phyloP scores from a whole-genome alignment of 768 basidiomycete genomes.

The Pseudohyphozyma bogoriensis region DNA sequence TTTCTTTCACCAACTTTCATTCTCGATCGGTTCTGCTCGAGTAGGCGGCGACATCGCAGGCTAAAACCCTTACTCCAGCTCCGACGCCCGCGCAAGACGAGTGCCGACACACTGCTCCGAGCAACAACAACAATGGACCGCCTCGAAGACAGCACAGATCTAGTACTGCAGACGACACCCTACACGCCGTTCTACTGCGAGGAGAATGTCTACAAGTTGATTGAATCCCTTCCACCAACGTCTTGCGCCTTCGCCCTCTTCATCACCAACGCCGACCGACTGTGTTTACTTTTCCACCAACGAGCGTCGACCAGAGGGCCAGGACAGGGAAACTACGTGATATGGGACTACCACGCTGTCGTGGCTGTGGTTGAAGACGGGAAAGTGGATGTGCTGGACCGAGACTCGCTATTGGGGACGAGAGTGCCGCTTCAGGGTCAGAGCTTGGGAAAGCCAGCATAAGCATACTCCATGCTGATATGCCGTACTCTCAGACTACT shows the following conservation, averaged over 20 bases:
- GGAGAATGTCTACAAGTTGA: slow-evolving; percentile 25
- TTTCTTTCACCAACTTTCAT: too few relatives aligned
- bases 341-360: slow-evolving; percentile 30
- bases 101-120: too few relatives aligned
- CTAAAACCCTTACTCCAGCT: too few relatives aligned
- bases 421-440: background rate
- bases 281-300: slow-evolving; percentile 20
- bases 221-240: background rate
- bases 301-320: background rate
- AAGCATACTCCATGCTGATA: too few relatives aligned
- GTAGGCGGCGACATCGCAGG: too few relatives aligned
- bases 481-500: background rate
- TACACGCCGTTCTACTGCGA: slow-evolving; percentile 28
- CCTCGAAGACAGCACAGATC: too few relatives aligned
- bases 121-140: too few relatives aligned
- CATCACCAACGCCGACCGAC: slow-evolving; percentile 11
- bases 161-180: too few relatives aligned
- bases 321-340: slow-evolving; percentile 11
- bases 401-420: slow-evolving; percentile 11
- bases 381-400: slow-evolving; percentile 4
- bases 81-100: too few relatives aligned
- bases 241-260: slow-evolving; percentile 18
- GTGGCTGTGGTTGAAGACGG: background rate
- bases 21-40: too few relatives aligned
- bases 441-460: background rate